These are phyloP conservation scores for Eragrostis curvula DNA, from an alignment of 176 grass and related monocot genomes.

Conservation along the genomic window DNA sequence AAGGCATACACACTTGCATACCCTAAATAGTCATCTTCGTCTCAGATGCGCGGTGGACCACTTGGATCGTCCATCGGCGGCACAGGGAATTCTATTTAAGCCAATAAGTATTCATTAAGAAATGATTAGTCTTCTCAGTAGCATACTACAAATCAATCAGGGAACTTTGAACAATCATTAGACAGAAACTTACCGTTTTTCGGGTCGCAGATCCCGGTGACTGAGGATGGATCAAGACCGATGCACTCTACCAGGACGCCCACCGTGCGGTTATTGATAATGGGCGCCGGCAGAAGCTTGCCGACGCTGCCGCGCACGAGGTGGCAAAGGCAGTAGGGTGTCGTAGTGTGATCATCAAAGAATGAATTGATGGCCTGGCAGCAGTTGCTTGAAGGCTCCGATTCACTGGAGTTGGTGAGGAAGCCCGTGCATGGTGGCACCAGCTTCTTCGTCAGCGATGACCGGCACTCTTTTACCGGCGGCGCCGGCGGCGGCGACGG, in stretches of 20 bases:
- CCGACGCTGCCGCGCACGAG: neutral
- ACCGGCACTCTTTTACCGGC: neutral
- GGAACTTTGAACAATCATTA: neutral
- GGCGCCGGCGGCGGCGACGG: neutral
- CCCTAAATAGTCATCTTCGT: neutral
- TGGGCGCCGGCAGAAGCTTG: neutral
- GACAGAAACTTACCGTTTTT: neutral
- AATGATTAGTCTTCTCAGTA: neutral
- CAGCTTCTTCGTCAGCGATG: neutral
- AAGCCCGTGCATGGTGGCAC: neutral
- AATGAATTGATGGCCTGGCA: neutral
- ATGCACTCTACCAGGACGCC: neutral
- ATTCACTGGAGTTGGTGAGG: slow-evolving; percentile 4
- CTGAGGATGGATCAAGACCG: neutral
- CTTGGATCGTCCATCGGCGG: neutral
- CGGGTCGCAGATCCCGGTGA: neutral
- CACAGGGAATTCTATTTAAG: neutral
- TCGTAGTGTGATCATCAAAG: neutral
- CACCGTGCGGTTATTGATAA: neutral
- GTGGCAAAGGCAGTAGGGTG: neutral
- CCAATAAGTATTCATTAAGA: neutral
- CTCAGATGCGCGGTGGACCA: neutral
- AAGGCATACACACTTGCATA: too few relatives aligned
- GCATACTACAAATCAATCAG: neutral
- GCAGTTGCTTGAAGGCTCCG: neutral